Evolutionary conservation across 768 basidiomycete species (phyloP).

Genomic region (Tephrocybe rancida): DNA sequence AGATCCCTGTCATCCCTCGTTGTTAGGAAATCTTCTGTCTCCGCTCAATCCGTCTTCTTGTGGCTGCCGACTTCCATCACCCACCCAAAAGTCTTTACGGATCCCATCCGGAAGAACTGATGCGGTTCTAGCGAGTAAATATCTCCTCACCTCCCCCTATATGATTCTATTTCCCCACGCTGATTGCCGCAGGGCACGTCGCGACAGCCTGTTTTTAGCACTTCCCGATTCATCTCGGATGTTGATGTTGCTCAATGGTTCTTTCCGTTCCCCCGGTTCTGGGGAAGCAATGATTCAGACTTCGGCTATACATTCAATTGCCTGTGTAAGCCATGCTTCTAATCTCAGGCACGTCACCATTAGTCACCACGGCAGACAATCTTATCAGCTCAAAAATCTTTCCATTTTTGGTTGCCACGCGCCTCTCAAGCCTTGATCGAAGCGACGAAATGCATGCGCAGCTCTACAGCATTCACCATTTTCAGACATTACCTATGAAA

Average conservation of each 20-base stretch:
- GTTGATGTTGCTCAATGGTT: too few species aligned
- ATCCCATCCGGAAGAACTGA: slow-evolving; percentile 19
- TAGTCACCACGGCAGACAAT: slow-evolving; percentile 19
- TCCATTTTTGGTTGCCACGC: too few species aligned
- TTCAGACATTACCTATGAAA: too few species aligned
- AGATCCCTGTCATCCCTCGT: slow-evolving; percentile 20
- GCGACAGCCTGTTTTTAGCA: slow-evolving; percentile 22
- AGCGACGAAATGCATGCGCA: too few species aligned
- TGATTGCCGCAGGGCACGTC: slow-evolving; percentile 30
- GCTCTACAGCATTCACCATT: too few species aligned
- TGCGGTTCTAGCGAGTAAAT: slow-evolving; percentile 8
- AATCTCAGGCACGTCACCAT: slow-evolving; percentile 23
- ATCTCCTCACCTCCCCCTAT: slow-evolving; percentile 7
- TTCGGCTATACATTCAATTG: slow-evolving; percentile 22
- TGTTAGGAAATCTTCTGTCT: slow-evolving; percentile 11
- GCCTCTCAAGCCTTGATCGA: too few species aligned
- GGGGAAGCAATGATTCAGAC: slow-evolving; percentile 32
- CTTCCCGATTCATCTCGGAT: slow-evolving; percentile 38
- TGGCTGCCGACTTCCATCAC: not conserved
- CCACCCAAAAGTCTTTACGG: slow-evolving; percentile 21
- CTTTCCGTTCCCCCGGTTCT: slow-evolving; percentile 32
- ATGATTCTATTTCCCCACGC: slow-evolving; percentile 22
- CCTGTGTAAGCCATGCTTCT: too few species aligned
- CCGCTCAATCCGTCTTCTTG: too few species aligned
- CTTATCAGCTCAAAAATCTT: slow-evolving; percentile 15